Evolutionary conservation across 139 green algal species (phyloP).

Genomic region (Chlamydomonas urium): DNA sequence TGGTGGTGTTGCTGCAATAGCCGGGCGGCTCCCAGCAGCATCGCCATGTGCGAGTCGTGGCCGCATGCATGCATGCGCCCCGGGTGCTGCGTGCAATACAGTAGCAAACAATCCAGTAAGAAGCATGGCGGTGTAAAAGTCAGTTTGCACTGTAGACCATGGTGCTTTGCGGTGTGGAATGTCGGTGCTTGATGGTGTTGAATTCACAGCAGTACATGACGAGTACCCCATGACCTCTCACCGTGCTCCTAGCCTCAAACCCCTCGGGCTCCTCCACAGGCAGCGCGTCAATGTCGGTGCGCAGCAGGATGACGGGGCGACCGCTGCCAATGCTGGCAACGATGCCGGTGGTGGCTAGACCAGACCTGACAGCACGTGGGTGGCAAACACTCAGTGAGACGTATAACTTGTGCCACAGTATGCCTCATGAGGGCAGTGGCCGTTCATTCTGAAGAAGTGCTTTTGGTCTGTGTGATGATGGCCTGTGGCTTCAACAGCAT

Average conservation of each 20-base stretch:
- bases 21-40: conserved; percentile 79
- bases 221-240: not conserved
- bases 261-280: conserved; percentile 60
- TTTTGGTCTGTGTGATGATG: not conserved
- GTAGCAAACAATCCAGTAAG: too few species aligned
- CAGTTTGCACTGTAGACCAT: too few species aligned
- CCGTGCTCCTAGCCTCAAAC: conserved; percentile 14
- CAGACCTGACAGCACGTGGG: not conserved
- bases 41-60: conserved; percentile 82
- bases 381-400: not conserved
- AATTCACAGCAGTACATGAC: not conserved
- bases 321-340: conserved; percentile 19
- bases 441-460: not conserved
- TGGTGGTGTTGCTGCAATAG: conserved; percentile 32
- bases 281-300: conserved; percentile 90
- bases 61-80: conserved; percentile 86
- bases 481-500: not conserved
- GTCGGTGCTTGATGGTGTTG: too few species aligned
- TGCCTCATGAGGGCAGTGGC: too few species aligned
- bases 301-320: conserved; percentile 54
- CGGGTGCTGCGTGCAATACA: conserved; percentile 16
- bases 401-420: not conserved
- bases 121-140: too few species aligned
- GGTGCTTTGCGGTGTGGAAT: too few species aligned
- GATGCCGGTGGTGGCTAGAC: conserved; percentile 15